Percentiles rank a stretch among this genome's conserved stretches.
Evolutionary conservation across 805 yeast species (phyloP).

Genomic region (Nakazawaea ernobii): DNA sequence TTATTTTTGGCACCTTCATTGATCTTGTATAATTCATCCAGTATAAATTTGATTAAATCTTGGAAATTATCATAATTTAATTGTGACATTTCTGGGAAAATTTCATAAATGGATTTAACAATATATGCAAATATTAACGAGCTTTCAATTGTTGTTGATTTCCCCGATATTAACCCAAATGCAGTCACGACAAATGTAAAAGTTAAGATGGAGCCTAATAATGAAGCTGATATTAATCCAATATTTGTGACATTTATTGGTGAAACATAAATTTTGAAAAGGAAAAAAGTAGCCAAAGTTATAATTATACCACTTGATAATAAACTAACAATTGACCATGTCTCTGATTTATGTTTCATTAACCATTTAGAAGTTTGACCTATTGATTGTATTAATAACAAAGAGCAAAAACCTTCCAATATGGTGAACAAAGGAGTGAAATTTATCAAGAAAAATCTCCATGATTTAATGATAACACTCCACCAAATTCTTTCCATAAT

Average conservation of each 20-base stretch:
- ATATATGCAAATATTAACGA: slow-evolving; percentile 84
- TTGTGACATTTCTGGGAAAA: slow-evolving; percentile 81
- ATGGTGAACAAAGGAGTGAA: slow-evolving; percentile 87
- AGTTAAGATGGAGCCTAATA: slow-evolving; percentile 82
- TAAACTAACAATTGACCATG: slow-evolving; percentile 73
- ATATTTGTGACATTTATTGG: slow-evolving; percentile 58
- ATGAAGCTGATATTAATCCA: slow-evolving; percentile 68
- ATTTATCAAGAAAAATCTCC: slow-evolving; percentile 69
- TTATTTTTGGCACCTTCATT: slow-evolving; percentile 26
- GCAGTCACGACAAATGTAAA: slow-evolving; percentile 67
- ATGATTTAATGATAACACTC: slow-evolving; percentile 44
- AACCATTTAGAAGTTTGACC: slow-evolving; percentile 80
- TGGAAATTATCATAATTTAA: slow-evolving; percentile 24
- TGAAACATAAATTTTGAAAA: slow-evolving; percentile 77
- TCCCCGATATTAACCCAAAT: slow-evolving; percentile 76
- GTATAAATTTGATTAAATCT: slow-evolving; percentile 26
- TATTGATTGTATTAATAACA: slow-evolving; percentile 85
- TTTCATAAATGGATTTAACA: slow-evolving; percentile 87
- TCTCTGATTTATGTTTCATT: slow-evolving; percentile 55
- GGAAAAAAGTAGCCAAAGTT: slow-evolving; percentile 70
- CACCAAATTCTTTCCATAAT: slow-evolving; percentile 25
- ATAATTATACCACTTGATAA: slow-evolving; percentile 69
- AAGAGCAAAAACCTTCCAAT: slow-evolving; percentile 88
- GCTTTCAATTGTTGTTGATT: slow-evolving; percentile 88
- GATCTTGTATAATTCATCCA: slow-evolving; percentile 28